Conservation (phyloP, 306 rosid genomes). For the Cajanus cajan region DNA sequence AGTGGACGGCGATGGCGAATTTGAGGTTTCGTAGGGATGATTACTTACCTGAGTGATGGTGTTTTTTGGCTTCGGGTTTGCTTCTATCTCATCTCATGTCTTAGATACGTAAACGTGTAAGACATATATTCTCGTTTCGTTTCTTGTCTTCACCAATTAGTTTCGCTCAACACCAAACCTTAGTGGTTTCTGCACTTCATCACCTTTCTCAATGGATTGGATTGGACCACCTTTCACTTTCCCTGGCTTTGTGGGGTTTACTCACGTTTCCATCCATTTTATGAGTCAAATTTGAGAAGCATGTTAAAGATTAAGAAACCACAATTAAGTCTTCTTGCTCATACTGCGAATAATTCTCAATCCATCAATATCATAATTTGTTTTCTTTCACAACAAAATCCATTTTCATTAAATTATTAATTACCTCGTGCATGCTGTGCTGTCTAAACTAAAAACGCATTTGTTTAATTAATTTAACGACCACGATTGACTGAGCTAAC, state of each 20-base stretch:
- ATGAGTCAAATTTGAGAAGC: not conserved
- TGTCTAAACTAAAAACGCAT: not conserved
- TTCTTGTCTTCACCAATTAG: not conserved
- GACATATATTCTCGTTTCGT: not conserved
- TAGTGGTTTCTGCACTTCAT: constrained; percentile 16
- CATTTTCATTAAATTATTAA: not conserved
- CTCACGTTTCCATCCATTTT: not conserved
- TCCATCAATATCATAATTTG: not conserved
- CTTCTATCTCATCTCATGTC: not conserved
- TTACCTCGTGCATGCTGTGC: not conserved
- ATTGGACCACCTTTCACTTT: not conserved
- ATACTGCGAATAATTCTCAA: not conserved
- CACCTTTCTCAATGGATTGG: not conserved
- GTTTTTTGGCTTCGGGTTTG: not conserved
- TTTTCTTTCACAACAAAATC: not conserved
- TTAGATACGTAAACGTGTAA: not conserved
- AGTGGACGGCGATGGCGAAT: not conserved
- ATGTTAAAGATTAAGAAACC: too few species aligned
- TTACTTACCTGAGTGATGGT: not conserved
- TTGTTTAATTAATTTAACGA: not conserved
- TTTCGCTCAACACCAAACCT: not conserved
- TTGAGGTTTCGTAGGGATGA: not conserved
- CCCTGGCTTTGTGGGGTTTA: not conserved
- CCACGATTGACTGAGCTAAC: not conserved
- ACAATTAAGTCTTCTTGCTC: not conserved